Percentiles rank a stretch among this genome's conserved stretches.
These are phyloP conservation scores for Populus tremula DNA, from an alignment of 345 rosid species.

Conservation along the genomic window DNA sequence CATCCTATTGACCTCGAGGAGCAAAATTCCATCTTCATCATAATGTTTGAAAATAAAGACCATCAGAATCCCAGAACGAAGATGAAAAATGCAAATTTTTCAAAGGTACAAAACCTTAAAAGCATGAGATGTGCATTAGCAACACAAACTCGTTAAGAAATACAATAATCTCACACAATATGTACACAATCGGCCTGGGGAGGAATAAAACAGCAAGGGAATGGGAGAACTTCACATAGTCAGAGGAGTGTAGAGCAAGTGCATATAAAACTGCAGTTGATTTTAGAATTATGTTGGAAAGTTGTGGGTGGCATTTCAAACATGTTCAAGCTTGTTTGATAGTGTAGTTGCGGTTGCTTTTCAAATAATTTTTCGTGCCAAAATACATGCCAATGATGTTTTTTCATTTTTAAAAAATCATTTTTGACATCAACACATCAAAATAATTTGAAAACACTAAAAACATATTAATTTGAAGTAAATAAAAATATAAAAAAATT, in stretches of 20 bases:
- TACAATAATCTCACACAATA: neutral
- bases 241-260: neutral
- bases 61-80: slow-evolving; percentile 17
- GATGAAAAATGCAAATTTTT: neutral
- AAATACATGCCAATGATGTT: too few relatives aligned
- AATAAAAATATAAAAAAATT: too few relatives aligned
- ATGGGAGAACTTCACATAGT: neutral
- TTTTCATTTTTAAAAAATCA: too few relatives aligned
- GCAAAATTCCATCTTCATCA: slow-evolving; percentile 82
- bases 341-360: too few relatives aligned
- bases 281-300: neutral
- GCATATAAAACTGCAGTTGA: neutral
- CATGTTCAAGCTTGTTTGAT: too few relatives aligned
- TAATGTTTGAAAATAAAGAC: slow-evolving; percentile 5
- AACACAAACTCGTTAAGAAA: neutral
- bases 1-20: slow-evolving; percentile 93
- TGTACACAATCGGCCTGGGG: neutral
- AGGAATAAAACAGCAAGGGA: neutral
- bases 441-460: too few relatives aligned
- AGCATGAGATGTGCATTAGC: neutral
- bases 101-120: neutral
- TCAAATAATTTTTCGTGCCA: too few relatives aligned
- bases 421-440: too few relatives aligned
- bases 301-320: neutral
- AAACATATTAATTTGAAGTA: too few relatives aligned